phyloP scores from a whole-genome alignment of 805 yeast species.

The Sugiyamaella mastotermitis region DNA sequence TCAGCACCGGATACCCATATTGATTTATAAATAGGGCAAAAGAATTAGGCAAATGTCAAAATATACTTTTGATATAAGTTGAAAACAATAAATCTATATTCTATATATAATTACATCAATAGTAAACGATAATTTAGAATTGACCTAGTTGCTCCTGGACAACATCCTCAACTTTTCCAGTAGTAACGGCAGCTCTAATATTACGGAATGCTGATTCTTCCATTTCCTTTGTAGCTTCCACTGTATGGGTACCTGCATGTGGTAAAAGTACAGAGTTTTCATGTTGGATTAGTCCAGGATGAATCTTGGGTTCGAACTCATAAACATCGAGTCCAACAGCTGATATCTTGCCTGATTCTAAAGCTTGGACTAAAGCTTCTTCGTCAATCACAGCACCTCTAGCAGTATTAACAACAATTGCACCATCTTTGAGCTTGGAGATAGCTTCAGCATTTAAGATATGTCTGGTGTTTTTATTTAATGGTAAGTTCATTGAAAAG shows the following conservation, averaged over 20 bases:
- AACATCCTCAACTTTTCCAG: slow-evolving; percentile 51
- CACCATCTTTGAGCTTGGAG: slow-evolving; percentile 48
- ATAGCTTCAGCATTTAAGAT: slow-evolving; percentile 40
- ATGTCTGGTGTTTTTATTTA: slow-evolving; percentile 46
- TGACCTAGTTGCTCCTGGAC: background rate
- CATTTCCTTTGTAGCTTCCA: slow-evolving; percentile 55
- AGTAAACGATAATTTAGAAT: no score
- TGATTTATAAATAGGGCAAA: slow-evolving; percentile 56
- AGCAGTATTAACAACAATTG: slow-evolving; percentile 50
- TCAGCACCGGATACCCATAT: slow-evolving; percentile 63
- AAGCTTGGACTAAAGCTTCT: slow-evolving; percentile 39
- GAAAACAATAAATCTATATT: no score
- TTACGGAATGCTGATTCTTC: slow-evolving; percentile 73
- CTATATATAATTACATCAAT: no score
- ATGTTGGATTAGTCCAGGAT: slow-evolving; percentile 40
- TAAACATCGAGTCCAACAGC: slow-evolving; percentile 57
- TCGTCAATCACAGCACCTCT: slow-evolving; percentile 59
- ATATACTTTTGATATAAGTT: no score
- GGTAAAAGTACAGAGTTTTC: slow-evolving; percentile 49
- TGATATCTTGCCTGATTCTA: slow-evolving; percentile 47
- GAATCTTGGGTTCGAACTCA: slow-evolving; percentile 50
- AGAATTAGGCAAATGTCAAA: no score
- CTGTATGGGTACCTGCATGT: slow-evolving; percentile 43
- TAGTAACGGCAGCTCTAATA: slow-evolving; percentile 46
- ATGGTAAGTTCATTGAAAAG: slow-evolving; percentile 45